These are phyloP conservation scores for Didymella arachidicola DNA, from an alignment of 2,329 filamentous ascomycete species.

Conservation along the genomic window DNA sequence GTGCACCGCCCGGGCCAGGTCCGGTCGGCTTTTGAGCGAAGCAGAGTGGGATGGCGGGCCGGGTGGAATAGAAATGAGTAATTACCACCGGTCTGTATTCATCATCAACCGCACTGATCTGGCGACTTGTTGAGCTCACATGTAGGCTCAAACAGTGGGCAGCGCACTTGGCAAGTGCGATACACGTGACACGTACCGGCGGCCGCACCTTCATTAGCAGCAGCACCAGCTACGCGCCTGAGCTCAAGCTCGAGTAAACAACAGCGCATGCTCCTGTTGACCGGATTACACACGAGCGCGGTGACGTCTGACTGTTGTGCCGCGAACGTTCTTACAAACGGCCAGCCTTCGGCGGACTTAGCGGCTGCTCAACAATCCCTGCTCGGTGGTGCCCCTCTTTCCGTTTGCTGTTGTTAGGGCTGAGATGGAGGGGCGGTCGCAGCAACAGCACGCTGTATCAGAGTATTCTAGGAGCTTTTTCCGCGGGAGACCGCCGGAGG, in stretches of 20 bases:
- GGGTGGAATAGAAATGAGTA: constrained; percentile 24
- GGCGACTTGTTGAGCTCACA: constrained; percentile 20
- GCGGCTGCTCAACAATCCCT: constrained; percentile 24
- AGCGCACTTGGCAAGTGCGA: constrained; percentile 4
- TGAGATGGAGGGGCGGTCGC: constrained; percentile 24
- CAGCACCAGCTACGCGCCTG: neutral
- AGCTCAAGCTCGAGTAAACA: constrained; percentile 2
- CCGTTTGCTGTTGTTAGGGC: constrained; percentile 19
- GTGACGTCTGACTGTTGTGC: constrained; percentile 14
- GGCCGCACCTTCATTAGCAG: constrained; percentile 4
- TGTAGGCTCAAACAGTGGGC: constrained; percentile 6
- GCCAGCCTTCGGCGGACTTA: constrained; percentile 26
- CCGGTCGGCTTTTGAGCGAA: constrained; percentile 21
- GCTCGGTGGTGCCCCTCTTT: constrained; percentile 21
- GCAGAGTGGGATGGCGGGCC: constrained; percentile 24
- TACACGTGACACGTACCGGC: constrained; percentile 6
- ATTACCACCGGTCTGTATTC: constrained; percentile 17
- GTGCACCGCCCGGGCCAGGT: constrained; percentile 17
- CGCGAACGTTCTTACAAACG: constrained; percentile 18
- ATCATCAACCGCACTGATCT: constrained; percentile 10
- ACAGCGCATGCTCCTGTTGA: constrained; percentile 1
- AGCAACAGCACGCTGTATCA: constrained; percentile 20
- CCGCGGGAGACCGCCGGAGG: constrained; percentile 15
- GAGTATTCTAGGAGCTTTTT: constrained; percentile 26
- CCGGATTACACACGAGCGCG: constrained; percentile 3